These are phyloP conservation scores for Xylaria sp. DNA, from an alignment of 495 filamentous ascomycete species.

Conservation along the genomic window DNA sequence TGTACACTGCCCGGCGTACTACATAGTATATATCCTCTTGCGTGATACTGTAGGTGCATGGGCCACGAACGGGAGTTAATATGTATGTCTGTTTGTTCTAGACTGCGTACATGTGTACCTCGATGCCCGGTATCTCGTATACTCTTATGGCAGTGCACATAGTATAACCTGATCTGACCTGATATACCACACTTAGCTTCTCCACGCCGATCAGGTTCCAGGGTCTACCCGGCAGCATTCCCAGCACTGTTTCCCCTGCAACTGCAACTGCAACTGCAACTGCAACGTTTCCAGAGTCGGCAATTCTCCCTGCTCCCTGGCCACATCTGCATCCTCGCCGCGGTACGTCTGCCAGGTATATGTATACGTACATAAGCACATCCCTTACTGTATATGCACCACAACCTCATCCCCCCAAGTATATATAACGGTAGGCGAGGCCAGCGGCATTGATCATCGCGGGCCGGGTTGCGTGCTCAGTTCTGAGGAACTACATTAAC, in stretches of 20 bases:
- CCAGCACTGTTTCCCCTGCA: constrained; percentile 29
- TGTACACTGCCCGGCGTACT: neutral
- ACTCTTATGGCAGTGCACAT: constrained; percentile 8
- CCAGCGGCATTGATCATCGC: neutral
- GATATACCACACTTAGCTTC: constrained; percentile 24
- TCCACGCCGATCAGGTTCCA: constrained; percentile 14
- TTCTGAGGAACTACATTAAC: neutral
- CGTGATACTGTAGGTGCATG: constrained; percentile 1
- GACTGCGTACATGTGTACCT: neutral
- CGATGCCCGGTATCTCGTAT: neutral
- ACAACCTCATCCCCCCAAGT: neutral
- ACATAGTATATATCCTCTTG: neutral
- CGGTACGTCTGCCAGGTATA: neutral
- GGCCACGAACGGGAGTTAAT: neutral
- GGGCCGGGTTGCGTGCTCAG: neutral
- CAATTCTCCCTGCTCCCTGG: constrained; percentile 36
- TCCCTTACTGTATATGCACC: neutral
- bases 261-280: constrained; percentile 35
- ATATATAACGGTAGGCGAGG: constrained; percentile 8
- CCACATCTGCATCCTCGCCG: constrained; percentile 27
- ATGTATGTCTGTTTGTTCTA: constrained; percentile 7
- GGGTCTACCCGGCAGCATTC: constrained; percentile 26
- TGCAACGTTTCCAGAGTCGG: constrained; percentile 46
- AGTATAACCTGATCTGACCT: constrained; percentile 17
- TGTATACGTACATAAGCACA: neutral